Percentiles rank a stretch among this genome's conserved stretches.
Conservation (phyloP, 495 filamentous ascomycete species). For the Neurospora sublineolata region DNA sequence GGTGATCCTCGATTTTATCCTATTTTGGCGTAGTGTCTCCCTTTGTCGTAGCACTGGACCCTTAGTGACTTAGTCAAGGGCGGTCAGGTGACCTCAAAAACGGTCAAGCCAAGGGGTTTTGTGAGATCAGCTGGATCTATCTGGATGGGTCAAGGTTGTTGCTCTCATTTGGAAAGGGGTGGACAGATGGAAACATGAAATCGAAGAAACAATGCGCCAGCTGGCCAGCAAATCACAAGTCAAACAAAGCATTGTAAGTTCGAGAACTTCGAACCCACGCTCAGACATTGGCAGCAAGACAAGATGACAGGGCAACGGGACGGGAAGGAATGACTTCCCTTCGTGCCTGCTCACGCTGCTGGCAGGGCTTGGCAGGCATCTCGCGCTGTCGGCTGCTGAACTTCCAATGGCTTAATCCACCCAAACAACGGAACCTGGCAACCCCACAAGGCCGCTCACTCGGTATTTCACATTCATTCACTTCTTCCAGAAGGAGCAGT, state of each 20-base stretch:
- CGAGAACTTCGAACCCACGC: not conserved
- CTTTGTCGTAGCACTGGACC: not conserved
- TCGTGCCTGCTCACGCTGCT: too few relatives aligned
- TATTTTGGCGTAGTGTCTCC: not conserved
- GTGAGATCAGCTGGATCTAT: not conserved
- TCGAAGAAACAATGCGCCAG: not conserved
- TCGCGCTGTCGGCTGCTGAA: not conserved
- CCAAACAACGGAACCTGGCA: not conserved
- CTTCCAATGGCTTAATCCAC: not conserved
- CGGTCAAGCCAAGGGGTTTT: not conserved
- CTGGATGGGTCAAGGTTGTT: not conserved
- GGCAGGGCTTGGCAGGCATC: too few relatives aligned
- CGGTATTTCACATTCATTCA: slow-evolving; percentile 2
- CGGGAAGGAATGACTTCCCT: too few relatives aligned
- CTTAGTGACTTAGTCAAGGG: not conserved
- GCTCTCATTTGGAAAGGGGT: not conserved
- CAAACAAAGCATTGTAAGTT: not conserved
- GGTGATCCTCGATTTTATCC: not conserved
- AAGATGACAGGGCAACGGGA: not conserved
- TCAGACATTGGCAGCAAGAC: not conserved
- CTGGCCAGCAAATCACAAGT: not conserved
- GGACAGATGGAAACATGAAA: not conserved
- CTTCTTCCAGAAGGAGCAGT: slow-evolving; percentile 9
- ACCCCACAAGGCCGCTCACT: not conserved
- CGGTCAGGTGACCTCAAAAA: not conserved